Percentiles rank a stretch among this genome's conserved stretches.
phyloP scores from a whole-genome alignment of 257 asterid genomes.

The Scutellaria baicalensis region DNA sequence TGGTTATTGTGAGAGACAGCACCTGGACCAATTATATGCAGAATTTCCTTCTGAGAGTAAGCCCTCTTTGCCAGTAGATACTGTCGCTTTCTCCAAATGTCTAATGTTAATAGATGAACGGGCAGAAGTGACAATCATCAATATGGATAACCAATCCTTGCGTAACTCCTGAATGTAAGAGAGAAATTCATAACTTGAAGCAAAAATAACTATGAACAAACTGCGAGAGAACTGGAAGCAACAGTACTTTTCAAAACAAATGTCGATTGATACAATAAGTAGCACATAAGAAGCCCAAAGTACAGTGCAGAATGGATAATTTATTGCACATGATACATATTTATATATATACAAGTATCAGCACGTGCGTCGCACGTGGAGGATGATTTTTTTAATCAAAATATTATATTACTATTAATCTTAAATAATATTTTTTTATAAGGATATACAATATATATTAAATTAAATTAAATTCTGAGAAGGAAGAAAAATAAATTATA shows the following conservation, averaged over 20 bases:
- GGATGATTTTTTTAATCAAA: too few species aligned
- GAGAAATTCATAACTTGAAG: not conserved
- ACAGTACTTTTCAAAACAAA: not conserved
- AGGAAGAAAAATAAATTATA: conserved; percentile 16
- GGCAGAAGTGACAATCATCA: conserved; percentile 98
- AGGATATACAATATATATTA: too few species aligned
- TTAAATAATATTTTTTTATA: too few species aligned
- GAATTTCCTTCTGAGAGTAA: conserved; percentile 93
- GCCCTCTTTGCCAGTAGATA: conserved; percentile 98
- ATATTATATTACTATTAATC: too few species aligned
- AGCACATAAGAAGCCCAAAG: conserved; percentile 1
- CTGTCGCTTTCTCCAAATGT: conserved; percentile 97
- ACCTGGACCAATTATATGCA: conserved; percentile 99
- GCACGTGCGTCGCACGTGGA: too few species aligned
- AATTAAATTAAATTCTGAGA: conserved; percentile 3
- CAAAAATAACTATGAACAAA: not conserved
- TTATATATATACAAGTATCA: too few species aligned
- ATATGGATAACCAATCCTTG: conserved; percentile 83
- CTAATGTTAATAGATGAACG: conserved; percentile 93
- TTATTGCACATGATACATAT: too few species aligned
- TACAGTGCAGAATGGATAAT: not conserved
- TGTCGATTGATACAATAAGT: conserved; percentile 4
- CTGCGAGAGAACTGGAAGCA: conserved; percentile 10
- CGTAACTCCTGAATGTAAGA: conserved; percentile 66
- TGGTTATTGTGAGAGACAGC: conserved; percentile 14